Percentiles rank a stretch among this genome's conserved stretches.
Evolutionary conservation across 352 stramenopile species (phyloP).

Genomic region (Vaucheria bursata): DNA sequence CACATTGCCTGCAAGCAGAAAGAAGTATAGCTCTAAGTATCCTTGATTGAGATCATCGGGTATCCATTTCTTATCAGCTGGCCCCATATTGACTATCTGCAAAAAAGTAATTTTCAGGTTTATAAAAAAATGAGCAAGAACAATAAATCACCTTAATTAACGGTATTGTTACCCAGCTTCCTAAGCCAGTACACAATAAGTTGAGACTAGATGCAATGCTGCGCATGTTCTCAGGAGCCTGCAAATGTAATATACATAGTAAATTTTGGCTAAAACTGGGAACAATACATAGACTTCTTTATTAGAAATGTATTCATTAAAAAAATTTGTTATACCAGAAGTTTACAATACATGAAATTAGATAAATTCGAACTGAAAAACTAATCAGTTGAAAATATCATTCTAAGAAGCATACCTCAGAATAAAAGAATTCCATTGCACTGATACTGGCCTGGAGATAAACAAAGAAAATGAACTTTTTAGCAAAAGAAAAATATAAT

Average conservation of each 20-base stretch:
- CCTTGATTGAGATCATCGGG: constrained; percentile 76
- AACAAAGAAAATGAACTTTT: background rate
- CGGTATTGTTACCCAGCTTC: constrained; percentile 11
- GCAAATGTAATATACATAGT: too few species aligned
- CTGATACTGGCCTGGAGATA: background rate
- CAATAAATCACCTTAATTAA: background rate
- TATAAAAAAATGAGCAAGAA: background rate
- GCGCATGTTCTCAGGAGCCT: constrained; percentile 2
- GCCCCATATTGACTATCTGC: background rate
- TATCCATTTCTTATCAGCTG: constrained; percentile 55
- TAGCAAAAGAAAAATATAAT: background rate
- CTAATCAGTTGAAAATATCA: too few species aligned
- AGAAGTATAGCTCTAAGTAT: constrained; percentile 72
- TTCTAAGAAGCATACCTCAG: background rate
- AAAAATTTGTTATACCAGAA: too few species aligned
- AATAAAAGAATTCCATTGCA: constrained; percentile 14
- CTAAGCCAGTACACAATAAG: background rate
- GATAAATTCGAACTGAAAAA: too few species aligned
- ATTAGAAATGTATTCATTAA: too few species aligned
- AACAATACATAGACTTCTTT: too few species aligned
- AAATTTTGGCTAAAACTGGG: too few species aligned
- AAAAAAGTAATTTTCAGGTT: constrained; percentile 3
- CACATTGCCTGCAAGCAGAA: constrained; percentile 33
- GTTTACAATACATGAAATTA: too few species aligned
- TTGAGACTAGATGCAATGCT: constrained; percentile 6